These are phyloP conservation scores for Ascochyta koolunga DNA, from an alignment of 2,329 filamentous ascomycete species.

Conservation along the genomic window DNA sequence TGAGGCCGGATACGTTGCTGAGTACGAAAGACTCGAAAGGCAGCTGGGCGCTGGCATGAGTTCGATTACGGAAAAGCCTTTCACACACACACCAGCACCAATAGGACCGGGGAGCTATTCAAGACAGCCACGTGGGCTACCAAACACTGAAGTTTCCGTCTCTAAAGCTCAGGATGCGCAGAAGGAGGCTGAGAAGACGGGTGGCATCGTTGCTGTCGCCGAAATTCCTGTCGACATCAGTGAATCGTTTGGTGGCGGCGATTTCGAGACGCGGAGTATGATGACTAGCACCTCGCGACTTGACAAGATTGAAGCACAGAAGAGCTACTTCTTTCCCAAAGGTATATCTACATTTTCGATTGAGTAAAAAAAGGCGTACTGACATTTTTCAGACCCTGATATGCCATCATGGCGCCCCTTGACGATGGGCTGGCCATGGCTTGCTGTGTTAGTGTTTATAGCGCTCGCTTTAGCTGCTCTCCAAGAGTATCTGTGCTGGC, in stretches of 20 bases:
- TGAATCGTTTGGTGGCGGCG: conserved; percentile 43
- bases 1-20: conserved; percentile 43
- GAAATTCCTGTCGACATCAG: conserved; percentile 53
- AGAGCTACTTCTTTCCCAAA: conserved; percentile 48
- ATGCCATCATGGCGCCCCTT: conserved; percentile 50
- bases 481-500: conserved; percentile 48
- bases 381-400: conserved; percentile 38
- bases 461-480: conserved; percentile 43
- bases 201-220: conserved; percentile 52
- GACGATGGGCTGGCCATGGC: conserved; percentile 48
- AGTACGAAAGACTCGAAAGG: conserved; percentile 43
- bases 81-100: conserved; percentile 28
- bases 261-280: conserved; percentile 41
- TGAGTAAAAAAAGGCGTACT: neutral
- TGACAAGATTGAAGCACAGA: conserved; percentile 32
- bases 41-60: conserved; percentile 47
- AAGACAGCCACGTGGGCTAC: conserved; percentile 30
- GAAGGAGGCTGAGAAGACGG: conserved; percentile 51
- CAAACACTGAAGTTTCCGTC: conserved; percentile 24
- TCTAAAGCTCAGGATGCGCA: conserved; percentile 46
- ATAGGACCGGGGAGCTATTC: conserved; percentile 17
- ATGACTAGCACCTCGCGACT: conserved; percentile 25
- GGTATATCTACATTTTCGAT: conserved; percentile 17
- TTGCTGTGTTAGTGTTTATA: conserved; percentile 41
- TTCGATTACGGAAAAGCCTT: conserved; percentile 44